phyloP scores from a whole-genome alignment of 1,284 basidiomycete genomes.

The Coniferiporia sulphurascens region DNA sequence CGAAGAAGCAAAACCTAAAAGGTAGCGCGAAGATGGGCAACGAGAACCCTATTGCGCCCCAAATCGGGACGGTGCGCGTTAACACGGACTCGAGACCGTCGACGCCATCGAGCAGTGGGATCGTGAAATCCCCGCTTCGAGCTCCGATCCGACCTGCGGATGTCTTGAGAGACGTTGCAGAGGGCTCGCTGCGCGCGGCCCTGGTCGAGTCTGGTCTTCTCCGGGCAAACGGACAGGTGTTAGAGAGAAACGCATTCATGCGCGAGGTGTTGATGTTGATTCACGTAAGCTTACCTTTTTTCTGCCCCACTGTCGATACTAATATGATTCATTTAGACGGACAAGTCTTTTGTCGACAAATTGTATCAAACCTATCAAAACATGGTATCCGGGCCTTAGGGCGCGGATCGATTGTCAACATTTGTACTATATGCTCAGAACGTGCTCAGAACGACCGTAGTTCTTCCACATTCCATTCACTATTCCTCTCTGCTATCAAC shows the following conservation, averaged over 20 bases:
- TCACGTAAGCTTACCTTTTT: slow-evolving; percentile 45
- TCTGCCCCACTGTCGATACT: not conserved
- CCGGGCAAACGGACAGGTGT: slow-evolving; percentile 1
- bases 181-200: not conserved
- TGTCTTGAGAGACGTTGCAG: not conserved
- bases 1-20: not conserved
- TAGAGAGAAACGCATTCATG: slow-evolving; percentile 61
- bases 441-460: too few species aligned
- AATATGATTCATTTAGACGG: slow-evolving; percentile 32
- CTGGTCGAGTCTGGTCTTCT: not conserved
- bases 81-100: not conserved
- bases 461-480: too few species aligned
- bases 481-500: too few species aligned
- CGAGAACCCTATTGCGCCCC: not conserved
- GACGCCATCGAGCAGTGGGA: not conserved
- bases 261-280: slow-evolving; percentile 62
- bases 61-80: not conserved
- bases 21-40: not conserved
- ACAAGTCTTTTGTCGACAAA: slow-evolving; percentile 46
- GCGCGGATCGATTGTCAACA: too few species aligned
- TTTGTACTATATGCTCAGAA: too few species aligned
- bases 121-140: too few species aligned
- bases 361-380: slow-evolving; percentile 43
- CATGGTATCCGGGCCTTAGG: not conserved
- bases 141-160: not conserved